Base-by-base conservation (phyloP, 345 rosid species). In the Salix koriyanagi region DNA sequence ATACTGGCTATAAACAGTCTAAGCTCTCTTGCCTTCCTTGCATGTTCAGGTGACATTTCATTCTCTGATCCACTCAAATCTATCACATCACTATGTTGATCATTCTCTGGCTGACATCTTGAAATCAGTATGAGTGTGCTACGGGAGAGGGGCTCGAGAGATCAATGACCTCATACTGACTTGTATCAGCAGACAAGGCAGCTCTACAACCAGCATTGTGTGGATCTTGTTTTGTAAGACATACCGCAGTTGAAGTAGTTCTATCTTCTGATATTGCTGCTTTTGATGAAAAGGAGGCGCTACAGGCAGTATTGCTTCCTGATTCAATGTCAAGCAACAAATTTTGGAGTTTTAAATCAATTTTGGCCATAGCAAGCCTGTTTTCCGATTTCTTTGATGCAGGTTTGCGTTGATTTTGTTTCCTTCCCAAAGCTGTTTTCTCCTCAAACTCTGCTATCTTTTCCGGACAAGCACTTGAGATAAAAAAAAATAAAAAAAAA, bases 391-490 rank as follows among this genome's bases (percentile, higher is more conserved):
- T 86, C 86, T 81, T 81, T 46, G 82, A 60, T 78, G 79, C 85
- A 46, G 82, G 64, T 76, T 85, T 84, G 7, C 66, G 66, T 7
- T 72, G 75, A 62, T 82, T 88, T 82, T 81, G 83, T 77, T 86
- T 88, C 85, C 88, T 90, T 79, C 70, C 83, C 42, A 68, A 74
- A 77, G 87, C 92, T 84, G 65, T 84, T 80, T 75, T 86, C 84
- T 87, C 90, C 79, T 88, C 90, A 72, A 90, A 91, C 86, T 92
- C 94, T 12, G 44, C 75, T 46, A 91, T 90, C 85, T 81, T 93
- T 83, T 93, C 97, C 13, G 99, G 95, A 85, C 98, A 96, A 44
- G 97, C 98, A 81, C 97, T 93, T 67, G 25, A 77, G 70, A 71
- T 7, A 62, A 64, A 58, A 67, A 67, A 36, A 70, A 52, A 54